Conservation (phyloP, 768 basidiomycete genomes). For the Fistulinella prunicolor region DNA sequence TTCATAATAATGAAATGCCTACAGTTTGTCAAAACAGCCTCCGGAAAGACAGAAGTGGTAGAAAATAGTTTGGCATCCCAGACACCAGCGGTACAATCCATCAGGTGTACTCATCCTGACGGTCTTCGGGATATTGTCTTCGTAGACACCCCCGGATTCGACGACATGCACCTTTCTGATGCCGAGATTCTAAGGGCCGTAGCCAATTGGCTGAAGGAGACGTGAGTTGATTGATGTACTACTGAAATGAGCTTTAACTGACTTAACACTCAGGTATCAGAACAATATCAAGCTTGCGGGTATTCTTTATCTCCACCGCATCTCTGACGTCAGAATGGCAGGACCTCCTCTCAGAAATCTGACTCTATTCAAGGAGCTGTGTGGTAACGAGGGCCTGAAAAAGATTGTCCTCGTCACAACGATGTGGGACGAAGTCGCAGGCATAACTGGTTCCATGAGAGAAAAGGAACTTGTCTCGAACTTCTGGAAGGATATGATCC, state of each 20-base stretch:
- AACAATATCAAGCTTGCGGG: slow-evolving; percentile 10
- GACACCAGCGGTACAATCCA: slow-evolving; percentile 3
- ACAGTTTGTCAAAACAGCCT: slow-evolving; percentile 13
- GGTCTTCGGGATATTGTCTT: slow-evolving; percentile 13
- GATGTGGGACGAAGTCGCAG: slow-evolving; percentile 14
- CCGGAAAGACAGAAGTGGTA: not conserved
- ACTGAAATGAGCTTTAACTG: not conserved
- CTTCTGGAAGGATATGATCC: slow-evolving; percentile 17
- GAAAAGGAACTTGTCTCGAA: slow-evolving; percentile 11
- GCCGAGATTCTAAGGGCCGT: slow-evolving; percentile 10
- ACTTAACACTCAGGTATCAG: slow-evolving; percentile 7
- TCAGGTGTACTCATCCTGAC: slow-evolving; percentile 15
- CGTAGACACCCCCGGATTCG: slow-evolving; percentile 19
- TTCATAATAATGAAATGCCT: not conserved
- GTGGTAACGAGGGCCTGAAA: slow-evolving; percentile 7
- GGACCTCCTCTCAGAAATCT: slow-evolving; percentile 11
- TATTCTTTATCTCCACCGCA: slow-evolving; percentile 14
- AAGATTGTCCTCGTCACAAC: slow-evolving; percentile 20
- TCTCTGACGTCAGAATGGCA: slow-evolving; percentile 9
- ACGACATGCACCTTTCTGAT: slow-evolving; percentile 12
- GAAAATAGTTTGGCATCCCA: slow-evolving; percentile 4
- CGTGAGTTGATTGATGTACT: slow-evolving; percentile 5
- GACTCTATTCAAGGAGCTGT: slow-evolving; percentile 8
- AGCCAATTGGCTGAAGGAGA: slow-evolving; percentile 15
- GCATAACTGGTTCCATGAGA: slow-evolving; percentile 4